Percentiles rank a stretch among this genome's conserved stretches.
phyloP scores from a whole-genome alignment of 2,329 filamentous ascomycete genomes.

The Alternaria postmessia region DNA sequence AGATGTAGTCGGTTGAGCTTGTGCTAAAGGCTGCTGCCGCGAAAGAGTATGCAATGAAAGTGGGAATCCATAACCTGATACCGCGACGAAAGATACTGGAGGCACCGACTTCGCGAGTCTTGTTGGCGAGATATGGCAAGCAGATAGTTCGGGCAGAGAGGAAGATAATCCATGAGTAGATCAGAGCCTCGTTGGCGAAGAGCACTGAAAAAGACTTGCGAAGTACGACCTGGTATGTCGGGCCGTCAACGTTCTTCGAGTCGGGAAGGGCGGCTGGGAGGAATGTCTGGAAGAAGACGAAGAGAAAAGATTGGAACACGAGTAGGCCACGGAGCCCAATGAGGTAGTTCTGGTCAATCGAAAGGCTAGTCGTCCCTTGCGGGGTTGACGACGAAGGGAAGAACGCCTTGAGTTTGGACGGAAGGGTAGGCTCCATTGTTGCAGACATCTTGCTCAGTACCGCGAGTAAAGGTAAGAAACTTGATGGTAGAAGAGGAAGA shows the following conservation, averaged over 20 bases:
- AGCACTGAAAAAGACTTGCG: constrained; percentile 57
- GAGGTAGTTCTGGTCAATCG: constrained; percentile 48
- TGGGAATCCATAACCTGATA: constrained; percentile 54
- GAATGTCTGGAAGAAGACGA: constrained; percentile 57
- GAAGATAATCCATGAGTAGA: constrained; percentile 58
- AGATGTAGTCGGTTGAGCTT: constrained; percentile 43
- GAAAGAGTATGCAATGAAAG: constrained; percentile 53
- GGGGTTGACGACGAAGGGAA: constrained; percentile 22
- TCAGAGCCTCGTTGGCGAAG: constrained; percentile 57
- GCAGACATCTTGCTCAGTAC: constrained; percentile 6
- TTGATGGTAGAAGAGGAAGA: constrained; percentile 8
- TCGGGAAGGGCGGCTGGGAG: constrained; percentile 53
- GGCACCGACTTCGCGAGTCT: constrained; percentile 47
- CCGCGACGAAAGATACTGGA: constrained; percentile 54
- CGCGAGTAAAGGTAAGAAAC: not conserved
- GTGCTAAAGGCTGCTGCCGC: constrained; percentile 48
- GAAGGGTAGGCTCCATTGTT: constrained; percentile 31
- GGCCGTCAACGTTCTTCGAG: constrained; percentile 48
- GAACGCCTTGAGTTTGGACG: constrained; percentile 21
- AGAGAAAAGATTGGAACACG: constrained; percentile 55
- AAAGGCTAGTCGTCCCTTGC: constrained; percentile 14
- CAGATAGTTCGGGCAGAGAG: constrained; percentile 56
- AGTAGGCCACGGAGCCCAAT: constrained; percentile 57
- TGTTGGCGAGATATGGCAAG: constrained; percentile 53
- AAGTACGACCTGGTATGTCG: constrained; percentile 52